Conservation (phyloP, 345 rosid genomes). For the Salix exigua region DNA sequence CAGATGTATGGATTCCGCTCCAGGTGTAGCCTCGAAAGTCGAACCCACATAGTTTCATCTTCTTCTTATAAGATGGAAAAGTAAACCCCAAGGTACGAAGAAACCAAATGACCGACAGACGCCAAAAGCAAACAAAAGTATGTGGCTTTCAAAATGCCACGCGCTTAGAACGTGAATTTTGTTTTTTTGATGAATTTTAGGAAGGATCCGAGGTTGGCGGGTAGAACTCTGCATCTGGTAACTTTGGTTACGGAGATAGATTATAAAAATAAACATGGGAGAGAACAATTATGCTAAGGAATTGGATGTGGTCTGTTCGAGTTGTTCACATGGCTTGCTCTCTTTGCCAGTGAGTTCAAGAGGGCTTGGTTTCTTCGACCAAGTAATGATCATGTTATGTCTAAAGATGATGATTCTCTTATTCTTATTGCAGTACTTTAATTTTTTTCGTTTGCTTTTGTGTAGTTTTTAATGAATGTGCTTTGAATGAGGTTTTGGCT, state of each 20-base stretch:
- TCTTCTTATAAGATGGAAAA: too few relatives aligned
- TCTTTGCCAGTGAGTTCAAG: conserved; percentile 72
- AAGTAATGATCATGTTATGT: conserved; percentile 37
- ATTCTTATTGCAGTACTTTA: conserved; percentile 72
- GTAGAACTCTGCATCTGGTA: neutral
- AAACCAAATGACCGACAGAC: too few relatives aligned
- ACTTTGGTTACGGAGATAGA: neutral
- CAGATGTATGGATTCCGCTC: too few relatives aligned
- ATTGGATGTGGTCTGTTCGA: conserved; percentile 75
- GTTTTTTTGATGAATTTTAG: neutral
- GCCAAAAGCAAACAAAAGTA: too few relatives aligned
- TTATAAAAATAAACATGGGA: conserved; percentile 15
- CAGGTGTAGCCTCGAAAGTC: too few relatives aligned
- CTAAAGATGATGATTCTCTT: conserved; percentile 87
- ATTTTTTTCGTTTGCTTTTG: neutral
- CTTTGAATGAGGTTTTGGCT: neutral
- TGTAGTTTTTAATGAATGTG: neutral
- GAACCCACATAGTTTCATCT: too few relatives aligned
- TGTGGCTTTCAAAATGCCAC: too few relatives aligned
- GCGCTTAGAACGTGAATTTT: too few relatives aligned
- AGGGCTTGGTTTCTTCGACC: conserved; percentile 45
- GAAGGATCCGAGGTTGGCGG: neutral
- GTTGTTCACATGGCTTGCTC: conserved; percentile 76
- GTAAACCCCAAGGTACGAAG: neutral
- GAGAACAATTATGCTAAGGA: conserved; percentile 41